Base-by-base conservation (phyloP, 1,139 yeast genomes). In the Debaryomycetaceae sp. region DNA sequence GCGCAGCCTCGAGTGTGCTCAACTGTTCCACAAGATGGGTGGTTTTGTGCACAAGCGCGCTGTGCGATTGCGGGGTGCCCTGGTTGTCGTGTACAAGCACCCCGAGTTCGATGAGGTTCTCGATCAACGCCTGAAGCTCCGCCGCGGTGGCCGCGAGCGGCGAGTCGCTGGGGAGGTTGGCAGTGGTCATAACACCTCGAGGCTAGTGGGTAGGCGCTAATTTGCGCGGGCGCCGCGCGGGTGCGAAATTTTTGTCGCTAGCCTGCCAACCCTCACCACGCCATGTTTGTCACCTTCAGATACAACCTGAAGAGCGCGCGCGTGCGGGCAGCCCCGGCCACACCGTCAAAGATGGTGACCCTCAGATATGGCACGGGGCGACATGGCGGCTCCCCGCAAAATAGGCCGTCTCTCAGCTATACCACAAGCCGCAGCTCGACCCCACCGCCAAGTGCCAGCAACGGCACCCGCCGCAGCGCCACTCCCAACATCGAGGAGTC, bases 51-150 rank as follows among this genome's bases (percentile, higher is more conserved):
- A 59, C 53, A 21, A 67, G 49, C 1, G 69, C 73, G n/a, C 58
- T 55, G 33, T 65, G 69, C 2, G 71, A 61, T 42, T 66, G 72
- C 16, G 48, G 61, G 2, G 95, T 86, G 8, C 95, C 96, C 41
- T 88, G 91, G 53, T 82, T 86, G 55, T 91, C 98, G 53, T 91
- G 95, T 2, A 88, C 91, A 34, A 89, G 75, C 10, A 91, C 89
- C 2, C 96, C 96, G 21, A 89, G 64, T 51, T 89, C 96, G 10
- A 88, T 78, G 37, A 88, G 75, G 5, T 91, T 78, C 52, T 89
- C 96, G n/a, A 89, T 78, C 14, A 86, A 61, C 27, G 74, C 71
- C 39, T 78, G 78, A 3, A 89, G 64, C 45, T 82, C 79, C 14
- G 73, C 76, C 27, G 78, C 77, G 0, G 79, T 58, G 17, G 63